phyloP scores from a whole-genome alignment of 2,329 filamentous ascomycete genomes.

The Talaromyces sp. region DNA sequence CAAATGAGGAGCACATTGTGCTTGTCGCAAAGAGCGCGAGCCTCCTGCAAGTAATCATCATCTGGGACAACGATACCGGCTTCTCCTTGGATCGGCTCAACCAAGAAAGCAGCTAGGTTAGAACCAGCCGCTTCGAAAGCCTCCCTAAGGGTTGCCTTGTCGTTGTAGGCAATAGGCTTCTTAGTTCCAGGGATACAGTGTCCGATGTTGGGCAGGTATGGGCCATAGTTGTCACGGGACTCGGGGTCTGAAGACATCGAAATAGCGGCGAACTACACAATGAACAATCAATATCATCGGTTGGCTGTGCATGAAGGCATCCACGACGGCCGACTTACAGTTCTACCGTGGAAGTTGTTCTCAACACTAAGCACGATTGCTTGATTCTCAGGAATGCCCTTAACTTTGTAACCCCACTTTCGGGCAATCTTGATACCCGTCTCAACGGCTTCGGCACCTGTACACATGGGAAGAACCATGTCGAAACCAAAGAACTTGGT shows the following conservation, averaged over 20 bases:
- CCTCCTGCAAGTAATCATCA: slow-evolving; percentile 77
- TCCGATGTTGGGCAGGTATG: slow-evolving; percentile 86
- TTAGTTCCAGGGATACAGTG: slow-evolving; percentile 71
- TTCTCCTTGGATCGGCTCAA: slow-evolving; percentile 96
- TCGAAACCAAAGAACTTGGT: slow-evolving; percentile 88
- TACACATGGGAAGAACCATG: slow-evolving; percentile 98
- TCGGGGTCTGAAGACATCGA: slow-evolving; percentile 94
- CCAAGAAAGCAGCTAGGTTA: slow-evolving; percentile 85
- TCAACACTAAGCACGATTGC: slow-evolving; percentile 78
- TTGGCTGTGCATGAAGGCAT: background rate
- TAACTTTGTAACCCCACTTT: slow-evolving; percentile 97
- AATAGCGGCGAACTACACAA: slow-evolving; percentile 78
- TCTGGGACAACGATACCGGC: slow-evolving; percentile 94
- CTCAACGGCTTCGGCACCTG: slow-evolving; percentile 92
- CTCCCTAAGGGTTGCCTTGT: slow-evolving; percentile 73
- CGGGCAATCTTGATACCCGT: slow-evolving; percentile 93
- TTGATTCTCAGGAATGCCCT: slow-evolving; percentile 79
- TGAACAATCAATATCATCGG: slow-evolving; percentile 4
- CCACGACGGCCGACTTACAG: slow-evolving; percentile 57
- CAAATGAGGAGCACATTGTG: slow-evolving; percentile 95
- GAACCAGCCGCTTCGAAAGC: slow-evolving; percentile 76
- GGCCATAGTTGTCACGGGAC: slow-evolving; percentile 94
- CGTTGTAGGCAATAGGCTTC: slow-evolving; percentile 80
- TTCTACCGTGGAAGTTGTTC: slow-evolving; percentile 96
- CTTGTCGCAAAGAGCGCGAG: slow-evolving; percentile 83